Evolutionary conservation across 306 rosid species (phyloP), one percentile per base, ranked within the genome.

Genomic region (Begonia fuchsioides): DNA sequence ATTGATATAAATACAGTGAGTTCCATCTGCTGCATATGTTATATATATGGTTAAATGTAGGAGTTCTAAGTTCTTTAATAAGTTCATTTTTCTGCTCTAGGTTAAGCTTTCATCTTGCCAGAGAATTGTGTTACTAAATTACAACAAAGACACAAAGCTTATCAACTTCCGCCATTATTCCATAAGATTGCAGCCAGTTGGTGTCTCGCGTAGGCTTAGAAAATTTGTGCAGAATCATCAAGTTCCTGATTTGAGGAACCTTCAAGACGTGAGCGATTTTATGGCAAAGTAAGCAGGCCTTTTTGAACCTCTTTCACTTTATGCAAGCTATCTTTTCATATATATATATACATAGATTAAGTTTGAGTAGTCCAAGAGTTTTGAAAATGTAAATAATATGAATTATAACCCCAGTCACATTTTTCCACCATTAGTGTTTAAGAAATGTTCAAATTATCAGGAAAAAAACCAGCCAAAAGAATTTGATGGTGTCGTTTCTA

Each of bases 91-190:
- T 13, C 17, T 51, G 47, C 65, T 45, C 14, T 74, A 92, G 98
- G 94, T 92, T 58, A 92, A 85, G 45, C 98, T 82, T 54, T 61
- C 93, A 18, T 63, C 96, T 20, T 92, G 98, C 75, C 95, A 92
- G 76, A 92, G 98, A 67, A 79, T 92, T 2, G 72, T 92, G 73
- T 72, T 92, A 55, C 95, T 92, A 63, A 82, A 82, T 61, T 92
- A 92, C 77, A 82, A 92, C 76, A 82, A 79, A 52, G 96, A 85
- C 62, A 85, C 96, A 11, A 82, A 82, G 69, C 75, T 71, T 40
- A 71, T 92, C 70, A 94, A 92, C 62, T 92, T 92, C 60, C 87
- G 98, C 51, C 96, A 92, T 60, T 92, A 85, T 64, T 92, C 98
- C 32, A 69, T 92, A 54, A 77, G 98, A 63, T 73, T 85, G 64